Base-by-base conservation (phyloP, 2,329 filamentous ascomycete genomes). In the Bretziella fagacearum region DNA sequence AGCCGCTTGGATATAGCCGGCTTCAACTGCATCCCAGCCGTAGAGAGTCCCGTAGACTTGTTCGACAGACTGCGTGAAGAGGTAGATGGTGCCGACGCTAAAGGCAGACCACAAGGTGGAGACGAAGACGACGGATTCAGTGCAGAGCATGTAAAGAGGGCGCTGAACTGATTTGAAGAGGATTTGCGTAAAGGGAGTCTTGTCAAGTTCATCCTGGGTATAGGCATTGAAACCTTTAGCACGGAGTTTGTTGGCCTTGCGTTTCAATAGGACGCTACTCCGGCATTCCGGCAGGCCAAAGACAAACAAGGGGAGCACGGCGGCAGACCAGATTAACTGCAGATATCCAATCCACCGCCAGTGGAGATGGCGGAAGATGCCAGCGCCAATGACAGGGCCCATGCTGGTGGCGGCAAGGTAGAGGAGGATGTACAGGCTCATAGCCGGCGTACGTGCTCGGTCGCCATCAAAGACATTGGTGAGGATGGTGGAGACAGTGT, bases 81-180 rank as follows among this genome's bases (percentile, higher is more conserved):
- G 52, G 41, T 55, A 56, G 18, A 57, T 53, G 3, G 52, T 53
- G 3, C 55, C 55, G 4, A 55, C 33, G n/a, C 51, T 51, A 43
- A 57, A 56, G 7, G 55, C 54, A 2, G 55, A 67, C 66, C 66
- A 70, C 15, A 71, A 49, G 1, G 66, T 68, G 40, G 65, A 62
- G 40, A 61, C 61, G 35, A 68, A 60, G 2, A 71, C 62, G 0
- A 72, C 67, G 2, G 63, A 63, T 56, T 72, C 68, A 1, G 68
- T 71, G 52, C 26, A 44, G 22, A 50, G 40, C 48, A 50, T 50
- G 33, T 50, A 50, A 18, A 50, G 26, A 20, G 48, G 48, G 11
- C 48, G 44, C 33, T 50, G 48, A n/a, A 50, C 41, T 11, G 43
- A 46, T 27, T 44, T 47, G 7, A 43, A 22, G 3, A 50, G 29